Base-by-base conservation (phyloP, 2,329 filamentous ascomycete species). In the Mollisia scopiformis region DNA sequence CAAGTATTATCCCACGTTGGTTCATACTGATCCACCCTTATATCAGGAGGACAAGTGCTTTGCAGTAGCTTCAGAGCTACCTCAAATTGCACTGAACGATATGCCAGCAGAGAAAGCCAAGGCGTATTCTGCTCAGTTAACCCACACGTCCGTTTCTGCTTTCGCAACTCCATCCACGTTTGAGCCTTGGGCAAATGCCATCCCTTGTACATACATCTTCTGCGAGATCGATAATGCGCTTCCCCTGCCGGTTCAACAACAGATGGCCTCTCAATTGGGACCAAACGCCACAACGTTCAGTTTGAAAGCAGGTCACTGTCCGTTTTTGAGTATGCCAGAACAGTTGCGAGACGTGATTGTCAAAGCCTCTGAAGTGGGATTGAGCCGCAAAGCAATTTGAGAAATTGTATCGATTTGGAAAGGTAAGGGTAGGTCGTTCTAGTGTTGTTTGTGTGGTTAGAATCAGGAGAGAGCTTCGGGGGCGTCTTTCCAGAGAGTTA, bases 181-280 rank as follows among this genome's bases (percentile, higher is more conserved):
- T 31, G 63, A 68, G 35, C 66, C 65, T 16, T 68, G 65, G 65
- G 13, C 46, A 1, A 56, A 66, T 30, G 52, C 37, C 10, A 56
- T 67, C 7, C 55, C 58, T n/a, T 64, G 61, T 23, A 35, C 59
- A 5, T 69, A 69, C 41, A 63, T 69, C 21, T 66, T 69, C 50
- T 63, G 60, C 46, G 58, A 53, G 2, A 41, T 64, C 7, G 66
- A 69, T 37, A 59, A 58, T 11, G 66, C 62, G 10, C 41, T 69
- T 21, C 59, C 58, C 19, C 55, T 58, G 4, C 27, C 50, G 11
- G 21, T 60, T 2, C 66, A 69, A 37, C 43, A 59, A 46, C 27
- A 47, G 10, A 64, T 69, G 66, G 62, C 64, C 10, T 31, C 25
- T n/a, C 58, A 64, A 31, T 14, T 64, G 1, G 61, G 64, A 16